Base-by-base conservation (phyloP, 345 rosid genomes). In the Eucalyptus tenuipes region DNA sequence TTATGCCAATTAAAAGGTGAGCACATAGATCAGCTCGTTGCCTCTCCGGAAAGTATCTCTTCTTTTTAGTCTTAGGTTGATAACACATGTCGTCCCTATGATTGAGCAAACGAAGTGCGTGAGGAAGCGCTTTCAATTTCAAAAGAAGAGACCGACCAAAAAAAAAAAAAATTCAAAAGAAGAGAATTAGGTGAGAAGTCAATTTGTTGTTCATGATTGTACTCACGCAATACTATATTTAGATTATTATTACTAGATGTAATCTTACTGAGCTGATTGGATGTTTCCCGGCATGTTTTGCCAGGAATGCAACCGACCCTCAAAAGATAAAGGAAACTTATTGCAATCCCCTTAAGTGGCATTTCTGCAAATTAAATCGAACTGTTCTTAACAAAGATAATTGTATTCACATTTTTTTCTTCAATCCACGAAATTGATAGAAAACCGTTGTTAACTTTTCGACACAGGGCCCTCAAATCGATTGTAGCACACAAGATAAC, bases 381-480 rank as follows among this genome's bases (percentile, higher is more conserved):
- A 59, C 29, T 29, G 7, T 31, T 64, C 71, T 64, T 29, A 29
- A 64, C 4, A 64, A 64, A 59, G 33, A 59, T 27, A 27, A 59
- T 27, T 12, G 8, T 3, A 1, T 29, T 59, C 29, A 59, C 68
- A 13, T 59, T 25, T 0, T 59, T 59, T 27, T 59, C 8, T 27
- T 59, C 16, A 0, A 59, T 59, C 68, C 68, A 59, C 2, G 16
- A 59, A 59, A 59, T 12, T 12, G 16, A 27, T 27, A 29, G 68
- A 31, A 37, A 66, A 16, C 12, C 24, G 12, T 66, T 0, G 1
- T 66, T 16, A 0, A 31, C 42, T 16, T 31, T 31, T 31, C 2
- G 42, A 31, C 24, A 31, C 42, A 10, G 3, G 79, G 42, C 22
- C 79, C 12, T 66, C 42, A 17, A 31, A 66, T 64, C 4, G 71